A percentile compares a stretch with the other conserved stretches of the same genome.
phyloP scores from a whole-genome alignment of 2,329 filamentous ascomycete genomes.

The Pseudogymnoascus sp. region DNA sequence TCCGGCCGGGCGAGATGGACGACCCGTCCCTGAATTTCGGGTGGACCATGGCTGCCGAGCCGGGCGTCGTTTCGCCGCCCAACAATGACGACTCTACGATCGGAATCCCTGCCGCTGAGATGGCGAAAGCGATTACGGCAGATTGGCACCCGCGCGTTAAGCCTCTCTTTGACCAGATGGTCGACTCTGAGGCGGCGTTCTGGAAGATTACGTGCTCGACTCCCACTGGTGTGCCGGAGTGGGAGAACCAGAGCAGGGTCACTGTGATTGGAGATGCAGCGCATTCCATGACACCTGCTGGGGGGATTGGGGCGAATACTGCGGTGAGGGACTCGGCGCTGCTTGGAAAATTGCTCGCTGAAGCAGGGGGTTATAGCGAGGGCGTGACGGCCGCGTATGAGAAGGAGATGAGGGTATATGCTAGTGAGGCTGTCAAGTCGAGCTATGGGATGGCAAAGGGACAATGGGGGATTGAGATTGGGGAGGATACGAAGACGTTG shows the following conservation, averaged over 20 bases:
- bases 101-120: slow-evolving; percentile 47
- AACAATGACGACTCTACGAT: slow-evolving; percentile 54
- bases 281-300: slow-evolving; percentile 51
- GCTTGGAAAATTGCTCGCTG: slow-evolving; percentile 42
- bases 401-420: slow-evolving; percentile 54
- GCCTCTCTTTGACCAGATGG: slow-evolving; percentile 52
- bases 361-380: slow-evolving; percentile 47
- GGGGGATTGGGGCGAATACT: slow-evolving; percentile 50
- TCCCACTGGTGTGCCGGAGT: slow-evolving; percentile 51
- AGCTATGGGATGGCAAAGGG: slow-evolving; percentile 44
- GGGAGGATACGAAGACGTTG: slow-evolving; percentile 30
- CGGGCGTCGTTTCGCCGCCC: slow-evolving; percentile 49
- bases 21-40: slow-evolving; percentile 50
- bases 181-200: slow-evolving; percentile 49
- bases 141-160: slow-evolving; percentile 50
- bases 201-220: slow-evolving; percentile 60
- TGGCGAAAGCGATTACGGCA: slow-evolving; percentile 46
- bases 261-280: slow-evolving; percentile 52
- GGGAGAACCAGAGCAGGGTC: slow-evolving; percentile 50
- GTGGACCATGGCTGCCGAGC: slow-evolving; percentile 54
- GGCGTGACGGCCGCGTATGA: slow-evolving; percentile 51
- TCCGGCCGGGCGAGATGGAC: slow-evolving; percentile 52
- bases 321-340: slow-evolving; percentile 48
- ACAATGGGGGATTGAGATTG: slow-evolving; percentile 40
- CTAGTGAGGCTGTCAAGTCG: slow-evolving; percentile 43